phyloP scores from a whole-genome alignment of 441 rosid genomes.

The Erysimum cheiri region DNA sequence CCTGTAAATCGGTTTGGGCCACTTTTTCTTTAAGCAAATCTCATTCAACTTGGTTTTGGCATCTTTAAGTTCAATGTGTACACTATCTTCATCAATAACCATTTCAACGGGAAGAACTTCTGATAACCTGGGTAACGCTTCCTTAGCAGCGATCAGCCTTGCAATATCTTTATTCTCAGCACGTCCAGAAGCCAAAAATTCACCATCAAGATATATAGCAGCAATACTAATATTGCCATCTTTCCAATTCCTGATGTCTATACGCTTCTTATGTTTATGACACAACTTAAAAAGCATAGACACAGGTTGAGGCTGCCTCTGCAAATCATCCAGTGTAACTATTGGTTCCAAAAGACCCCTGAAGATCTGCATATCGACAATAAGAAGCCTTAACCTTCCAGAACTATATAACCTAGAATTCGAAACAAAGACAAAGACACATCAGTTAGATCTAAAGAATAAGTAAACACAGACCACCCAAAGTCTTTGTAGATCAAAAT shows the following conservation, averaged over 20 bases:
- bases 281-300: conserved; percentile 62
- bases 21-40: conserved; percentile 62
- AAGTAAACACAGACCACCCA: conserved; percentile 67
- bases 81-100: conserved; percentile 37
- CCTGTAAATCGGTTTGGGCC: conserved; percentile 75
- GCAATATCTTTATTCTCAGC: conserved; percentile 70
- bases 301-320: conserved; percentile 75
- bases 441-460: background rate
- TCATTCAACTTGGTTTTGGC: conserved; percentile 69
- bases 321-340: conserved; percentile 58
- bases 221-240: conserved; percentile 48
- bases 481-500: conserved; percentile 59
- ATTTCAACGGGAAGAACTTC: conserved; percentile 33
- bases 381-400: conserved; percentile 1
- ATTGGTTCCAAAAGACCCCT: conserved; percentile 76
- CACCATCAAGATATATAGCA: conserved; percentile 58
- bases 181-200: conserved; percentile 54
- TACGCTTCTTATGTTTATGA: conserved; percentile 64
- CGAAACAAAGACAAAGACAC: conserved; percentile 10
- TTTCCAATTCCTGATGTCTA: conserved; percentile 53
- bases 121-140: conserved; percentile 57
- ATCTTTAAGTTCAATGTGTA: conserved; percentile 55
- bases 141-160: conserved; percentile 65
- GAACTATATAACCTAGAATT: background rate
- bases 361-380: conserved; percentile 53